These are phyloP conservation scores for Cladosporium colombiae DNA, from an alignment of 2,329 filamentous ascomycete genomes.

Conservation along the genomic window DNA sequence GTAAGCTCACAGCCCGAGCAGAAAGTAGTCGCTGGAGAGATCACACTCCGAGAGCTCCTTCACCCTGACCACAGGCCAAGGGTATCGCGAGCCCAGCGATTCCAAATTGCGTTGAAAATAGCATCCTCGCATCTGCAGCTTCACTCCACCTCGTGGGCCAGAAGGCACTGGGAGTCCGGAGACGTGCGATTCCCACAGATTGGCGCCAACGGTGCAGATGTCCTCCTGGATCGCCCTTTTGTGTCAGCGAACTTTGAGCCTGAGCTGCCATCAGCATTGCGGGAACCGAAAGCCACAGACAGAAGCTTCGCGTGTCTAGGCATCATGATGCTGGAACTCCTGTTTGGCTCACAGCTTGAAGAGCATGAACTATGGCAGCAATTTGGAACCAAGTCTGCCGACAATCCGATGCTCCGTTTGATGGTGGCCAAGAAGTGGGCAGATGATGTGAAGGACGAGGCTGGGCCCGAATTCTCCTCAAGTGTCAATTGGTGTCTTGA, in stretches of 20 bases:
- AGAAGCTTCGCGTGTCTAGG: conserved; percentile 24
- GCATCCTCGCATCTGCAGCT: conserved; percentile 25
- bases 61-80: background rate
- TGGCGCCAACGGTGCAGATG: background rate
- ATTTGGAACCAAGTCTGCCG: background rate
- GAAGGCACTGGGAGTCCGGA: conserved; percentile 22
- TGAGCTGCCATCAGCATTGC: background rate
- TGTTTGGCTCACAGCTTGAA: conserved; percentile 16
- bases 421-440: conserved; percentile 22
- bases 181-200: conserved; percentile 22
- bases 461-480: conserved; percentile 14
- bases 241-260: conserved; percentile 21
- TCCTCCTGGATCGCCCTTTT: conserved; percentile 22
- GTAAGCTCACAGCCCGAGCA: conserved; percentile 20
- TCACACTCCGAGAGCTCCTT: conserved; percentile 2
- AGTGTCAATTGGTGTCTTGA: conserved; percentile 23
- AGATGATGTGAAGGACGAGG: conserved; percentile 20
- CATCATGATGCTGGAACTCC: conserved; percentile 24
- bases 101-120: conserved; percentile 21
- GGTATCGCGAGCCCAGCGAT: background rate
- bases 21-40: conserved; percentile 14
- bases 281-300: conserved; percentile 10
- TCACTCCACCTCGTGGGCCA: conserved; percentile 24
- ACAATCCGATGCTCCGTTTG: conserved; percentile 1
- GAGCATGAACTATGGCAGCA: conserved; percentile 21